These are phyloP conservation scores for Fusarium armeniacum DNA, from an alignment of 2,329 filamentous ascomycete genomes.

Conservation along the genomic window DNA sequence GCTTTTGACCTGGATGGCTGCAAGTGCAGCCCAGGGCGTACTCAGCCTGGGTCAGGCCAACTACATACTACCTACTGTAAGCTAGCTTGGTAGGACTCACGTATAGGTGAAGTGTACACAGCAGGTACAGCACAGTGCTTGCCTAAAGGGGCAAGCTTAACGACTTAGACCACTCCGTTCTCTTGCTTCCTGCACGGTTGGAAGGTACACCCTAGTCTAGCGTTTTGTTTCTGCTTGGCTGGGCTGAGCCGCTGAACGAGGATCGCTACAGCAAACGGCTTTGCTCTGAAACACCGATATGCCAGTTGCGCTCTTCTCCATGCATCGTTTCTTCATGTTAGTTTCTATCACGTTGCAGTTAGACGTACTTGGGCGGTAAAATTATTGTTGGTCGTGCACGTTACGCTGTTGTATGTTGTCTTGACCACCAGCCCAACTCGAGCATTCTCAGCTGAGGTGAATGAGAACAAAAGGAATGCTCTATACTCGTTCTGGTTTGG, in stretches of 20 bases:
- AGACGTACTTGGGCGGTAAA: neutral
- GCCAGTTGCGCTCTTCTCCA: neutral
- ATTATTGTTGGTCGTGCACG: neutral
- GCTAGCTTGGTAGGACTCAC: slow-evolving; percentile 25
- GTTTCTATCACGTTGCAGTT: neutral
- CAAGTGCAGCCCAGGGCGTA: slow-evolving; percentile 34
- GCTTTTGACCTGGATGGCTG: slow-evolving; percentile 36
- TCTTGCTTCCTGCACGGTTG: slow-evolving; percentile 10
- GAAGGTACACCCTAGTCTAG: slow-evolving; percentile 2
- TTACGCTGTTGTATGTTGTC: neutral
- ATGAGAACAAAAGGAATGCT: slow-evolving; percentile 16
- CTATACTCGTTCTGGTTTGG: slow-evolving; percentile 24
- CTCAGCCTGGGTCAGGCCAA: slow-evolving; percentile 28
- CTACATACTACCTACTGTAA: slow-evolving; percentile 4
- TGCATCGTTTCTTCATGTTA: neutral
- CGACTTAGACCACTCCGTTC: slow-evolving; percentile 11
- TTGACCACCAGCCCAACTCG: slow-evolving; percentile 20
- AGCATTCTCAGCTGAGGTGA: slow-evolving; percentile 29
- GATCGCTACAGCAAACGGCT: slow-evolving; percentile 8
- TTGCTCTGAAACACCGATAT: slow-evolving; percentile 25
- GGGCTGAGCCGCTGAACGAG: slow-evolving; percentile 12
- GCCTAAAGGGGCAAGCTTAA: slow-evolving; percentile 18
- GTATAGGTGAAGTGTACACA: slow-evolving; percentile 20
- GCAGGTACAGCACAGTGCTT: slow-evolving; percentile 28
- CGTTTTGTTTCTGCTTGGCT: slow-evolving; percentile 32